phyloP scores from a whole-genome alignment of 192 early-diverging fungal species.

The Backusella psychrophila region DNA sequence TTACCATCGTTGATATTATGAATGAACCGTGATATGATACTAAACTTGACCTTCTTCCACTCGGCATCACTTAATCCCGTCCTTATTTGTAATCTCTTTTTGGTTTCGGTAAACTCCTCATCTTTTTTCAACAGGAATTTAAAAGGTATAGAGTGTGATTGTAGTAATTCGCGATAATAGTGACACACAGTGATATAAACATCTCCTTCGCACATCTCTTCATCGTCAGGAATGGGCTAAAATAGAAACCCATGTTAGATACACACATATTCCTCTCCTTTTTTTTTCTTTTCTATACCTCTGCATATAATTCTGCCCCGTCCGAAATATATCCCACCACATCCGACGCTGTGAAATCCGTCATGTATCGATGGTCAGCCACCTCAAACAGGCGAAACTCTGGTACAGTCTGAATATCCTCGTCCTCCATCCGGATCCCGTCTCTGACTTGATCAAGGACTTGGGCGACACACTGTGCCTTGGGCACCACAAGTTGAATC shows the following conservation, averaged over 20 bases:
- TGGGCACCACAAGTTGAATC: conserved; percentile 70
- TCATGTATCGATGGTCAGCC: conserved; percentile 41
- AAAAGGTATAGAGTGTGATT: conserved; percentile 84
- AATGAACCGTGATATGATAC: conserved; percentile 33
- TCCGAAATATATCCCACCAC: conserved; percentile 30
- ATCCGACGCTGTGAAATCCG: conserved; percentile 44
- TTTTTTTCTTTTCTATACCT: conserved; percentile 26
- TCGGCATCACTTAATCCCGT: conserved; percentile 82
- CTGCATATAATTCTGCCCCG: conserved; percentile 52
- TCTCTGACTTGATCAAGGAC: conserved; percentile 6
- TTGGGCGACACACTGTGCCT: conserved; percentile 16
- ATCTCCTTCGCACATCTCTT: conserved; percentile 34
- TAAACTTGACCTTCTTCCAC: conserved; percentile 62
- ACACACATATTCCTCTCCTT: too few relatives aligned
- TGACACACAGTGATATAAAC: conserved; percentile 67
- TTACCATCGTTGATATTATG: not conserved
- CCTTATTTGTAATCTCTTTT: conserved; percentile 63
- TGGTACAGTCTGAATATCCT: conserved; percentile 41
- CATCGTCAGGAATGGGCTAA: conserved; percentile 48
- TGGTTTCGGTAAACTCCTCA: conserved; percentile 69
- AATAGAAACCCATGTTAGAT: not conserved
- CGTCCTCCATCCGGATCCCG: conserved; percentile 33
- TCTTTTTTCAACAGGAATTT: conserved; percentile 65
- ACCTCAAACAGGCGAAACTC: conserved; percentile 51
- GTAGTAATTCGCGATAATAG: conserved; percentile 66